Conservation (phyloP, 2,329 filamentous ascomycete genomes). For the Apiospora aurea region DNA sequence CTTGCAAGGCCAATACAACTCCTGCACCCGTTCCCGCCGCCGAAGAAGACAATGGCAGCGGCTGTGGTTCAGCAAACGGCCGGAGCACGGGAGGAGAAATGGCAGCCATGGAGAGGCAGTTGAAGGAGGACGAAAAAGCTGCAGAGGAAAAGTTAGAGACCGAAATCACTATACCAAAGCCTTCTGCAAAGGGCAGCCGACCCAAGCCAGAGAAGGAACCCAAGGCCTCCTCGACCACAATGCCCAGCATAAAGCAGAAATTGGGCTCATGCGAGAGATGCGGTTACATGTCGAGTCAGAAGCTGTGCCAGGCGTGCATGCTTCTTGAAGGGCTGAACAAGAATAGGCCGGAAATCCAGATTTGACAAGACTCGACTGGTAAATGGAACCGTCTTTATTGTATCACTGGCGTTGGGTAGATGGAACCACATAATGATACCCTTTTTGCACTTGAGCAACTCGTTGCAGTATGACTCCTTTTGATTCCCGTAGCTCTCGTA, state of each 20-base stretch:
- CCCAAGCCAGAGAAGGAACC: conserved; percentile 33
- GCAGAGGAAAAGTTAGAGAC: conserved; percentile 67
- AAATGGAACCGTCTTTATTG: not conserved
- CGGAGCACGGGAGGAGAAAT: conserved; percentile 76
- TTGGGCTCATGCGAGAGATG: conserved; percentile 86
- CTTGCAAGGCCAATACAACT: conserved; percentile 53
- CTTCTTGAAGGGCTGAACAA: conserved; percentile 92
- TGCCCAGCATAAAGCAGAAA: conserved; percentile 64
- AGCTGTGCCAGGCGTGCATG: conserved; percentile 91
- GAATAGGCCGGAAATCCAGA: conserved; percentile 65
- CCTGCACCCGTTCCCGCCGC: conserved; percentile 37
- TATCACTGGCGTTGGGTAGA: conserved; percentile 18
- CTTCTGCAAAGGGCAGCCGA: not conserved
- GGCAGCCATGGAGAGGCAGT: conserved; percentile 78
- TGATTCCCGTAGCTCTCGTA: conserved; percentile 22
- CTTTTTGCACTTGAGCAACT: conserved; percentile 15
- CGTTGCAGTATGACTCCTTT: conserved; percentile 11
- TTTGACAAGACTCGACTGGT: conserved; percentile 45
- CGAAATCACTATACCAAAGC: conserved; percentile 60
- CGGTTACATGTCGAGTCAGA: conserved; percentile 95
- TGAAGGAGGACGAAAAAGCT: conserved; percentile 70
- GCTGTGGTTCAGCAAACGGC: conserved; percentile 77
- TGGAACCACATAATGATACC: conserved; percentile 25
- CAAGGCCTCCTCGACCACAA: conserved; percentile 32
- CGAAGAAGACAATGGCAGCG: conserved; percentile 67